phyloP scores from a whole-genome alignment of 768 basidiomycete genomes.

The Gyrodon lividus region DNA sequence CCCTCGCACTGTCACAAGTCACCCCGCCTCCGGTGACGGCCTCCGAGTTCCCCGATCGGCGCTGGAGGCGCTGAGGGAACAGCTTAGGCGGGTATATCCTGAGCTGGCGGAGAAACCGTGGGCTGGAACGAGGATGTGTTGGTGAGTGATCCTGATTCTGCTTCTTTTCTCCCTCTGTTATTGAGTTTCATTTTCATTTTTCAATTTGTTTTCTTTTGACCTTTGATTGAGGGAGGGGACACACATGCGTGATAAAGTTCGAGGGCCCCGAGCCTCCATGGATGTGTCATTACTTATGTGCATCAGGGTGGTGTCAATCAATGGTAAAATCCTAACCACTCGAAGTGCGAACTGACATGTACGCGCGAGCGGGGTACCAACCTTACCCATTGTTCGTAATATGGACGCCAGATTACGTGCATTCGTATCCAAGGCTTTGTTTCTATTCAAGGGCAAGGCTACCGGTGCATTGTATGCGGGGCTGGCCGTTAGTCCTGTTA shows the following conservation, averaged over 20 bases:
- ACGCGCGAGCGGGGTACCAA: no score
- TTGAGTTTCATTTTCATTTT: neutral
- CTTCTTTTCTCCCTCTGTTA: neutral
- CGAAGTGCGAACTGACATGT: neutral
- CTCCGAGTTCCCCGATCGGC: conserved; percentile 63
- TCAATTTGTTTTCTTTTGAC: neutral
- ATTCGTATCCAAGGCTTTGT: no score
- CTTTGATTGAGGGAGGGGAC: neutral
- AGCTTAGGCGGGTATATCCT: conserved; percentile 66
- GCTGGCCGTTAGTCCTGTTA: no score
- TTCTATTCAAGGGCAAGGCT: no score
- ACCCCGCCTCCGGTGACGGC: conserved; percentile 50
- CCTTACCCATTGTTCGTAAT: neutral
- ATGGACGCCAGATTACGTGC: neutral
- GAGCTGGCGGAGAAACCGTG: conserved; percentile 74
- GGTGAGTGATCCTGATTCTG: conserved; percentile 47
- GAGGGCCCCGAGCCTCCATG: neutral
- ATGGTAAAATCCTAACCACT: neutral
- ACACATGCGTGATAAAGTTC: neutral
- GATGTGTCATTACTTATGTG: neutral
- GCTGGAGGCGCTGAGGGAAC: conserved; percentile 48
- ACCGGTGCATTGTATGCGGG: no score
- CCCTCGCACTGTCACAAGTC: conserved; percentile 69
- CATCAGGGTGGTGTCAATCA: neutral
- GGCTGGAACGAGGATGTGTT: conserved; percentile 76